phyloP scores from a whole-genome alignment of 768 basidiomycete genomes.

The Phallus indusiatus region DNA sequence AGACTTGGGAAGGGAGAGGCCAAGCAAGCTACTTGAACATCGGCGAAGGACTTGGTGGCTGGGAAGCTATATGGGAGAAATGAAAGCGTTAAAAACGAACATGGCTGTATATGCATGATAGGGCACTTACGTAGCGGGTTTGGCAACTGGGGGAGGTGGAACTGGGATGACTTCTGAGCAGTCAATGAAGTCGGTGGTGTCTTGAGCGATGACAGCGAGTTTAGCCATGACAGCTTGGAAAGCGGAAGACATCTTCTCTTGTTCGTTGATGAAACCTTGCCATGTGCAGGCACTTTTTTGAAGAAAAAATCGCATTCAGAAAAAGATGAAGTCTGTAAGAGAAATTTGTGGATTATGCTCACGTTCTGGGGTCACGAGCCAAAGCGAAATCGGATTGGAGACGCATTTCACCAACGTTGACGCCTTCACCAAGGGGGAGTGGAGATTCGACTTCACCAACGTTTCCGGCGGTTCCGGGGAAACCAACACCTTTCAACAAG shows the following conservation, averaged over 20 bases:
- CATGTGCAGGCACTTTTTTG: slow-evolving; percentile 4
- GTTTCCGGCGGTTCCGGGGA: slow-evolving; percentile 26
- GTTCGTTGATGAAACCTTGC: slow-evolving; percentile 13
- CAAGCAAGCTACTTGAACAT: not conserved
- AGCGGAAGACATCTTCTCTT: slow-evolving; percentile 23
- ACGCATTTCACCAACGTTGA: slow-evolving; percentile 18
- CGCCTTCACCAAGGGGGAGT: not conserved
- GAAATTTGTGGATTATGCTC: not conserved
- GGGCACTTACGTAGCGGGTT: slow-evolving; percentile 8
- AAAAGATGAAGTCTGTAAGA: no score
- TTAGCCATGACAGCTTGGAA: slow-evolving; percentile 36
- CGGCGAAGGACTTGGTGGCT: not conserved
- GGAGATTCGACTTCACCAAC: slow-evolving; percentile 11
- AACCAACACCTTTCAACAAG: slow-evolving; percentile 15
- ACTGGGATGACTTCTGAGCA: slow-evolving; percentile 36
- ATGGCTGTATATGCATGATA: not conserved
- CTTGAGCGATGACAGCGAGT: slow-evolving; percentile 33
- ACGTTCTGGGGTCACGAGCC: slow-evolving; percentile 20
- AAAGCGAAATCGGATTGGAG: slow-evolving; percentile 19
- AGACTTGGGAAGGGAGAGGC: not conserved
- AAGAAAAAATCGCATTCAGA: not conserved
- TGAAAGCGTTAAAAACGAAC: not conserved
- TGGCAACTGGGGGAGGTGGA: slow-evolving; percentile 12
- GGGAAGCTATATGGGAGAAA: not conserved
- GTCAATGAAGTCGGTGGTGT: slow-evolving; percentile 27